A percentile compares a stretch with the other conserved stretches of the same genome.
These are phyloP conservation scores for Lactifluus hygrophoroides DNA, from an alignment of 768 basidiomycete genomes.

Conservation along the genomic window DNA sequence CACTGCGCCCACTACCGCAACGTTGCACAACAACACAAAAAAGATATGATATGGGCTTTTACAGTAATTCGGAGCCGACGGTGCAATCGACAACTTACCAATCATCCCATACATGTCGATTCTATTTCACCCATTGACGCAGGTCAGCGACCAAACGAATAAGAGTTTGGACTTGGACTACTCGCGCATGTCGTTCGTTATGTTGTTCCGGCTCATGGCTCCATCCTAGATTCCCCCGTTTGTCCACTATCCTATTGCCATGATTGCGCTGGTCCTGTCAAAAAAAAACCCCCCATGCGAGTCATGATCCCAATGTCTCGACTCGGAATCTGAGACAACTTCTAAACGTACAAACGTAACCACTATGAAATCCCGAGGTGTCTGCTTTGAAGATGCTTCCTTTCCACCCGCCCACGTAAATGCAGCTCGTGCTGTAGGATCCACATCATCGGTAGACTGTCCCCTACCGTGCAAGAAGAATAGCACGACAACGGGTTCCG, in stretches of 20 bases:
- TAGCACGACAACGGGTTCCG: slow-evolving; percentile 27
- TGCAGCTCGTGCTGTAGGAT: slow-evolving; percentile 28
- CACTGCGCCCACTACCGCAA: slow-evolving; percentile 52
- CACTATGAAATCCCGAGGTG: slow-evolving; percentile 35
- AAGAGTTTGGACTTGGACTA: neutral
- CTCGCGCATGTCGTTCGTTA: slow-evolving; percentile 40
- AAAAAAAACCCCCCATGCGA: neutral
- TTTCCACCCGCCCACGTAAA: slow-evolving; percentile 25
- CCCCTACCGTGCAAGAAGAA: slow-evolving; percentile 43
- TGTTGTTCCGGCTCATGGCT: slow-evolving; percentile 25
- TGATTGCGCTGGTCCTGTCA: slow-evolving; percentile 47
- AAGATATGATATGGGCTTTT: neutral
- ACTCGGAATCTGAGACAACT: no score
- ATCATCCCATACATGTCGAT: slow-evolving; percentile 44
- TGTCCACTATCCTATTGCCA: slow-evolving; percentile 33
- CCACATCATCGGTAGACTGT: slow-evolving; percentile 28
- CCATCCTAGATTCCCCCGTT: slow-evolving; percentile 34
- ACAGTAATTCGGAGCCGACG: no score
- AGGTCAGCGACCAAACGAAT: slow-evolving; percentile 8
- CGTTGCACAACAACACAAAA: no score
- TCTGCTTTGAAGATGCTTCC: slow-evolving; percentile 13
- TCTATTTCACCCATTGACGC: slow-evolving; percentile 21
- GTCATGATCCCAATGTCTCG: neutral
- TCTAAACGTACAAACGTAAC: slow-evolving; percentile 39
- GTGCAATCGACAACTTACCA: no score